These are phyloP conservation scores for Aquilaria yunnanensis DNA, from an alignment of 345 rosid species.

Conservation along the genomic window DNA sequence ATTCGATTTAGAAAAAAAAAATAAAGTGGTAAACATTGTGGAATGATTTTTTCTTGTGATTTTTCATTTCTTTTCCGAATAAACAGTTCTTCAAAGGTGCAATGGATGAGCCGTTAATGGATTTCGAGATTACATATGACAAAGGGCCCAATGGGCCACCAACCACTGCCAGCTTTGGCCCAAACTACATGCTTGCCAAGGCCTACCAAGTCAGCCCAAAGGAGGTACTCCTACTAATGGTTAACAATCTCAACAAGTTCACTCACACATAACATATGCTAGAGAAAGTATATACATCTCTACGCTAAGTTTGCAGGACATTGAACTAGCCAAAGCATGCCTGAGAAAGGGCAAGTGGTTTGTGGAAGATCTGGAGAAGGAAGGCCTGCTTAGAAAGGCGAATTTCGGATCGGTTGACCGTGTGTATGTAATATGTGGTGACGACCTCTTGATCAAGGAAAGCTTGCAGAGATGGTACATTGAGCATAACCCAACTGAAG, in stretches of 20 bases:
- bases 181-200: constrained; percentile 18
- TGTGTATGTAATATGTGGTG: constrained; percentile 8
- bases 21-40: too few species aligned
- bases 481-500: constrained; percentile 8
- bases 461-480: constrained; percentile 13
- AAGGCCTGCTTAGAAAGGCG: constrained; percentile 10
- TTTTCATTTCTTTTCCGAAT: too few species aligned
- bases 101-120: constrained; percentile 9
- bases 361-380: constrained; percentile 6
- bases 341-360: constrained; percentile 7
- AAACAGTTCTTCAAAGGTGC: constrained; percentile 7
- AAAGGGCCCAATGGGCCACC: constrained; percentile 17
- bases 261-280: too few species aligned
- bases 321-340: constrained; percentile 11
- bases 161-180: constrained; percentile 17
- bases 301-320: constrained; percentile 8
- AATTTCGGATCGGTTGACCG: constrained; percentile 14
- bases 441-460: constrained; percentile 8
- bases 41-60: too few species aligned
- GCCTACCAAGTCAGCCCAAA: constrained; percentile 18
- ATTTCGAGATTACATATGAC: constrained; percentile 16
- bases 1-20: too few species aligned
- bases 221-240: constrained; percentile 15
- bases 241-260: too few species aligned
- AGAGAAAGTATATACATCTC: too few species aligned